A percentile compares a stretch with the other conserved stretches of the same genome.
These are phyloP conservation scores for Leishmania amazonensis DNA, from an alignment of 208 protist genomes.

Conservation along the genomic window DNA sequence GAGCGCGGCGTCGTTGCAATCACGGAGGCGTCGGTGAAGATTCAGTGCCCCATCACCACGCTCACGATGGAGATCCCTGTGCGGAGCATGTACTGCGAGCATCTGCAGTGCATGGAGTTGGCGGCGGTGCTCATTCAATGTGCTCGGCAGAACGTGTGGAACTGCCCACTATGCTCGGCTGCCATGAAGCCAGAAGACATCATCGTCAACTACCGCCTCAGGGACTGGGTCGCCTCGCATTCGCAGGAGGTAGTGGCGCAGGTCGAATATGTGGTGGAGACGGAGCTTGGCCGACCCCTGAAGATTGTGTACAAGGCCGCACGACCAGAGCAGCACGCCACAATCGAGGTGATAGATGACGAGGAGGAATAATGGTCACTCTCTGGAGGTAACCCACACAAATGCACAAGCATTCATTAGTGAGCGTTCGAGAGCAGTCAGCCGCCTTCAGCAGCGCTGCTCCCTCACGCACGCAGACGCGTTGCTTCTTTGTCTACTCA, in stretches of 20 bases:
- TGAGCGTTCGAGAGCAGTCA: not conserved
- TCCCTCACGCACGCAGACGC: not conserved
- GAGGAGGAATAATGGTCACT: slow-evolving; percentile 4
- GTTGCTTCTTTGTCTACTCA: not conserved
- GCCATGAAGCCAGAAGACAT: slow-evolving; percentile 63
- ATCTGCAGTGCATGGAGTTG: slow-evolving; percentile 87
- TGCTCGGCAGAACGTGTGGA: slow-evolving; percentile 76
- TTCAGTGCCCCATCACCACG: slow-evolving; percentile 71
- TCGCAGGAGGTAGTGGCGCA: slow-evolving; percentile 8
- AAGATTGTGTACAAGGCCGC: slow-evolving; percentile 6
- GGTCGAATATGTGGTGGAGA: slow-evolving; percentile 76
- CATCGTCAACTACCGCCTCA: slow-evolving; percentile 73
- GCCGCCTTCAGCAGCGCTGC: not conserved
- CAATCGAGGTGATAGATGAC: slow-evolving; percentile 28
- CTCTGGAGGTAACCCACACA: not conserved
- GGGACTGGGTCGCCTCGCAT: slow-evolving; percentile 67
- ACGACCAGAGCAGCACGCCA: not conserved
- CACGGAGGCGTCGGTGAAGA: slow-evolving; percentile 50
- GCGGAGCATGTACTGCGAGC: slow-evolving; percentile 64
- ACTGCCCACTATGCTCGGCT: slow-evolving; percentile 79
- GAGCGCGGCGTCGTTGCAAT: slow-evolving; percentile 41
- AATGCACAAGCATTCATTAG: not conserved
- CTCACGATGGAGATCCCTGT: slow-evolving; percentile 65
- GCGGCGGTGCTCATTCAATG: slow-evolving; percentile 61
- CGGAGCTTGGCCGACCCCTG: slow-evolving; percentile 12